Evolutionary conservation across 345 rosid genomes (phyloP).

Genomic region (Rhizophora apiculata): DNA sequence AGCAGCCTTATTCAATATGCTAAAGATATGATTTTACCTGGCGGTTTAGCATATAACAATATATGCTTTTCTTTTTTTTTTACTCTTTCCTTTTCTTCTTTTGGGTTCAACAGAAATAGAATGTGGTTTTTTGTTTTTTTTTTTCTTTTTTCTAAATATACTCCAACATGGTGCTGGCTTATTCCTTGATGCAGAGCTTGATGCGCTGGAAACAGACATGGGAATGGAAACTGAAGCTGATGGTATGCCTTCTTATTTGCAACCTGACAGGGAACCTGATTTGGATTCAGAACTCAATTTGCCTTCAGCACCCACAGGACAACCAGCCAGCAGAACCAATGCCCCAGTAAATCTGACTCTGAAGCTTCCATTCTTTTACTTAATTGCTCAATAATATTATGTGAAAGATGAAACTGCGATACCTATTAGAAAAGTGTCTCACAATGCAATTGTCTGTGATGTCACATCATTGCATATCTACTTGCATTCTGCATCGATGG

Average conservation of each 20-base stretch:
- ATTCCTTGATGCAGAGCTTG: slow-evolving; percentile 62
- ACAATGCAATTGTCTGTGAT: not conserved
- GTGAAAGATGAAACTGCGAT: not conserved
- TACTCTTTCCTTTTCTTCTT: too few relatives aligned
- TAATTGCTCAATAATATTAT: not conserved
- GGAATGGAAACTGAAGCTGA: slow-evolving; percentile 80
- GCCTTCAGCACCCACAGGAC: slow-evolving; percentile 79
- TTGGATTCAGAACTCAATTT: slow-evolving; percentile 66
- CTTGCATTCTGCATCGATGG: not conserved
- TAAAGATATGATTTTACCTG: too few relatives aligned
- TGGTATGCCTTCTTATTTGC: slow-evolving; percentile 92
- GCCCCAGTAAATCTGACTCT: slow-evolving; percentile 49
- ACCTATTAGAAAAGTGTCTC: too few relatives aligned
- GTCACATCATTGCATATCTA: not conserved
- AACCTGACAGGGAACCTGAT: slow-evolving; percentile 82
- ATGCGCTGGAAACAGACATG: slow-evolving; percentile 97
- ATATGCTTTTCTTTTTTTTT: too few relatives aligned
- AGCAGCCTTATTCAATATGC: too few relatives aligned
- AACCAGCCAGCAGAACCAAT: slow-evolving; percentile 53
- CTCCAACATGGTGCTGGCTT: too few relatives aligned
- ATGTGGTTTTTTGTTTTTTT: too few relatives aligned
- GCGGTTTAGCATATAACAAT: too few relatives aligned
- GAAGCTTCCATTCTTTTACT: not conserved
- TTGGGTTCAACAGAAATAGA: too few relatives aligned
- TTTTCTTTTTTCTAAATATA: too few relatives aligned